These are phyloP conservation scores for Huntiella savannae DNA, from an alignment of 2,329 filamentous ascomycete genomes.

Conservation along the genomic window DNA sequence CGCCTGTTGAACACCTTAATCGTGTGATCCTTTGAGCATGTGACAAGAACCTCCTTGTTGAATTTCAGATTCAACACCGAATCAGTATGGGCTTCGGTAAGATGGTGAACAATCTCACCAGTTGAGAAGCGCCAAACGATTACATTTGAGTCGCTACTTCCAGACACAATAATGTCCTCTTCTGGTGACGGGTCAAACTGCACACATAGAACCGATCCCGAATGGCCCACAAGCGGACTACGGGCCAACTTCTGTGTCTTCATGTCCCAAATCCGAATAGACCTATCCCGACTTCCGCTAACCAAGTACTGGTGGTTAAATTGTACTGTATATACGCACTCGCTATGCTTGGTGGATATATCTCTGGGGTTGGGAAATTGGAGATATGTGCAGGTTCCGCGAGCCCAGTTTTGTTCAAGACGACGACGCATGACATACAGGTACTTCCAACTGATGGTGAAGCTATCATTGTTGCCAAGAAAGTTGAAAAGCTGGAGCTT, in stretches of 20 bases:
- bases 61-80: constrained; percentile 89
- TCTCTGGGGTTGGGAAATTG: constrained; percentile 72
- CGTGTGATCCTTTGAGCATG: constrained; percentile 90
- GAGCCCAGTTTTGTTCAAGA: constrained; percentile 81
- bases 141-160: constrained; percentile 78
- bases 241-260: constrained; percentile 59
- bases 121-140: constrained; percentile 91
- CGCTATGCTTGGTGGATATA: constrained; percentile 64
- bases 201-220: constrained; percentile 75
- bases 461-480: constrained; percentile 18
- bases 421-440: constrained; percentile 73
- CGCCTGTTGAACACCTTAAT: constrained; percentile 91
- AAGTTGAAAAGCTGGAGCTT: constrained; percentile 4
- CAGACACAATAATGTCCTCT: constrained; percentile 86
- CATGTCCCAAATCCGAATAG: constrained; percentile 78
- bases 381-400: constrained; percentile 66
- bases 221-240: constrained; percentile 56
- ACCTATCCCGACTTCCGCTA: constrained; percentile 78
- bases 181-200: constrained; percentile 81
- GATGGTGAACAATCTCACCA: constrained; percentile 58
- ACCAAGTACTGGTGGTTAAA: constrained; percentile 73
- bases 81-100: constrained; percentile 63
- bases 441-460: constrained; percentile 78
- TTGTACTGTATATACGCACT: constrained; percentile 92
- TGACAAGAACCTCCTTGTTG: constrained; percentile 77